A percentile compares a stretch with the other conserved stretches of the same genome.
phyloP scores from a whole-genome alignment of 2,329 filamentous ascomycete species.

The Exophiala mesophila region DNA sequence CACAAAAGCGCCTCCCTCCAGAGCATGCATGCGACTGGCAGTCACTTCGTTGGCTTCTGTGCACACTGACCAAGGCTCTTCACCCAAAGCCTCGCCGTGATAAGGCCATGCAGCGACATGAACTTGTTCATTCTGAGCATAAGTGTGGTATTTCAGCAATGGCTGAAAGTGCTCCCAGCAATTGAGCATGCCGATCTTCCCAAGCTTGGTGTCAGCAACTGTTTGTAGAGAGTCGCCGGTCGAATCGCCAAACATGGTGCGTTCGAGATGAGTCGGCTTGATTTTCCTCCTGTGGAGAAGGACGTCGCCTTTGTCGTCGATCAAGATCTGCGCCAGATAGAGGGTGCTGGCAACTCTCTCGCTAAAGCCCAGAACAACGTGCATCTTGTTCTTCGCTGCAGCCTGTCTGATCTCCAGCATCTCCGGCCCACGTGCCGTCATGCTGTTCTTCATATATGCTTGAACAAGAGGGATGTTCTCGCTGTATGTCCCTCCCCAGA shows the following conservation, averaged over 20 bases:
- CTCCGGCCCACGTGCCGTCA: neutral
- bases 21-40: conserved; percentile 37
- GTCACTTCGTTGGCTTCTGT: neutral
- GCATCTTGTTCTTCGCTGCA: neutral
- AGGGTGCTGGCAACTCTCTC: neutral
- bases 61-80: neutral
- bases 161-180: conserved; percentile 35
- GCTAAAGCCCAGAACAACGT: neutral
- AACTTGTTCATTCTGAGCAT: conserved; percentile 2
- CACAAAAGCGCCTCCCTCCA: conserved; percentile 43
- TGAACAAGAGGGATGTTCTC: neutral
- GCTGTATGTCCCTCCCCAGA: neutral
- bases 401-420: neutral
- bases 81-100: neutral
- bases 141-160: conserved; percentile 27
- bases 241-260: conserved; percentile 44
- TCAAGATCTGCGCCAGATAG: conserved; percentile 28
- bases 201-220: conserved; percentile 38
- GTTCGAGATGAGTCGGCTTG: conserved; percentile 49
- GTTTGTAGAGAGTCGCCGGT: conserved; percentile 31
- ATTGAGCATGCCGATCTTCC: conserved; percentile 29
- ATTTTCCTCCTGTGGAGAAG: conserved; percentile 43
- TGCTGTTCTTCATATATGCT: neutral
- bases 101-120: conserved; percentile 6
- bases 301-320: conserved; percentile 38